Percentiles rank a stretch among this genome's conserved stretches.
Conservation (phyloP, 345 rosid species). For the Lumnitzera littorea region DNA sequence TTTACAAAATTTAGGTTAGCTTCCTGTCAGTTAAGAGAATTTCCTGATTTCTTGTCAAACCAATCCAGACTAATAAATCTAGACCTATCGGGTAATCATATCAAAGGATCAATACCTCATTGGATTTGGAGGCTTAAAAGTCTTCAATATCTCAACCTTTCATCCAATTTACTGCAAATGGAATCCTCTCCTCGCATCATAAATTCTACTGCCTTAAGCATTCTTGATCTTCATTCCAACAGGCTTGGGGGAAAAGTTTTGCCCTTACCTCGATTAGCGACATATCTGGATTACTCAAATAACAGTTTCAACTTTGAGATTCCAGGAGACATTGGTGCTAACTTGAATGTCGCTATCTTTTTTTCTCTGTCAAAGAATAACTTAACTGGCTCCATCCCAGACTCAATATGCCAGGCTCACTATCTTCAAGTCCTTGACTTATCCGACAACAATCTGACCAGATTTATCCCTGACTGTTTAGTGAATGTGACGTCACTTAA, state of each 20-base stretch:
- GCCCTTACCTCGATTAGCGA: neutral
- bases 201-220: rapidly evolving
- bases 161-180: neutral
- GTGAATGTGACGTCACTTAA: neutral
- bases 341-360: rapidly evolving
- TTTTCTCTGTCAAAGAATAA: constrained; percentile 9
- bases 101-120: constrained; percentile 26
- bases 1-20: constrained; percentile 28
- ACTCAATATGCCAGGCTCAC: constrained; percentile 5
- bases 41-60: constrained; percentile 25
- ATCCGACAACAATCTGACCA: neutral
- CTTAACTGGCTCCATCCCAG: neutral
- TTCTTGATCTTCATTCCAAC: constrained; percentile 9
- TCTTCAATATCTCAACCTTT: constrained; percentile 23
- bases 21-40: constrained; percentile 25
- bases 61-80: constrained; percentile 3
- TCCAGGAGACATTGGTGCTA: neutral
- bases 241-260: neutral
- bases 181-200: constrained; percentile 2
- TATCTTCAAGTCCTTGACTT: constrained; percentile 9
- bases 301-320: neutral
- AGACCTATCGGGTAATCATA: constrained; percentile 42
- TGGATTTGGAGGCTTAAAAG: constrained; percentile 29
- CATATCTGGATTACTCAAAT: constrained; percentile 5
- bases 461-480: constrained; percentile 8